Percentiles rank a stretch among this genome's conserved stretches.
Conservation (phyloP, 768 basidiomycete species). For the Dictyophora rubrovolvata region DNA sequence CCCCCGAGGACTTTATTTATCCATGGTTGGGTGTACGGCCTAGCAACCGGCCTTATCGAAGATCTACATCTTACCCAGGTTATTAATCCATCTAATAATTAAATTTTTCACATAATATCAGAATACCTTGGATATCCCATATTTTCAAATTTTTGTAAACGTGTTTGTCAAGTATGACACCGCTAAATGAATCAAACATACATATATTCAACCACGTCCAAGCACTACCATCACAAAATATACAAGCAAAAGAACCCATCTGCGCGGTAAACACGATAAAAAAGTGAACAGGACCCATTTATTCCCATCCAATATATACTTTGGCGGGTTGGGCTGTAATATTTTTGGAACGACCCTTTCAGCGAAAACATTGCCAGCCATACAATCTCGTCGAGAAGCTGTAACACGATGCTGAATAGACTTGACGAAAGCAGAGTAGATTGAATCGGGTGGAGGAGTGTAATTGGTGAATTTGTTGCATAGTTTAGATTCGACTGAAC, state of each 20-base stretch:
- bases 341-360: background rate
- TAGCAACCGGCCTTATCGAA: constrained; percentile 45
- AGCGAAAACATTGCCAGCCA: background rate
- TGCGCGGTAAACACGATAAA: background rate
- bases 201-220: too few relatives aligned
- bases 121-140: too few relatives aligned
- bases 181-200: too few relatives aligned
- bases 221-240: background rate
- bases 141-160: too few relatives aligned
- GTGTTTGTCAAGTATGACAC: too few relatives aligned
- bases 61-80: constrained; percentile 33
- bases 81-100: background rate
- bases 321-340: background rate
- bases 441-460: constrained; percentile 36
- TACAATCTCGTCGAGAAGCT: background rate
- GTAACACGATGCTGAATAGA: background rate
- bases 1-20: constrained; percentile 28
- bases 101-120: too few relatives aligned
- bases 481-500: constrained; percentile 57
- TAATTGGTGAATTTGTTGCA: constrained; percentile 40
- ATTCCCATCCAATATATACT: background rate
- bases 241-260: background rate
- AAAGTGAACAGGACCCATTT: background rate
- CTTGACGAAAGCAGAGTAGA: constrained; percentile 30
- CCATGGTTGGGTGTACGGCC: constrained; percentile 67